Evolutionary conservation across 1,139 yeast genomes (phyloP).

Genomic region (Geotrichum klebahnii): DNA sequence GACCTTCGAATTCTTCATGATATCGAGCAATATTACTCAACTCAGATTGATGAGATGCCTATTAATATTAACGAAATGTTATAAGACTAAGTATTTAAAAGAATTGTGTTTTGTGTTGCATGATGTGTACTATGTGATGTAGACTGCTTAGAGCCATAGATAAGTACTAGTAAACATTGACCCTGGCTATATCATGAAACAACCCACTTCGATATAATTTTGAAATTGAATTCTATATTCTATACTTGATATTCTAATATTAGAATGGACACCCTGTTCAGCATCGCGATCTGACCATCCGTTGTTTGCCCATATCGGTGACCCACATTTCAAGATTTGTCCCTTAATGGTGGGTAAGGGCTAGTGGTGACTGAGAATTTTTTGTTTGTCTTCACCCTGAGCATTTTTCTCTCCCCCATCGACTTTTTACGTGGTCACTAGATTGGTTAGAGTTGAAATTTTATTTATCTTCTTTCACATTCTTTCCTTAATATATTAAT

Average conservation of each 20-base stretch:
- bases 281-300: not conserved
- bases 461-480: not conserved
- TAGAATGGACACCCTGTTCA: not conserved
- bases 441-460: not conserved
- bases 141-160: not conserved
- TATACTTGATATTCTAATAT: not conserved
- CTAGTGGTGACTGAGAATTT: constrained; percentile 1
- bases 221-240: not conserved
- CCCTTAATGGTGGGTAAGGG: constrained; percentile 2
- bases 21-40: constrained; percentile 95
- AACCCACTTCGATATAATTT: not conserved
- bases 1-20: constrained; percentile 95
- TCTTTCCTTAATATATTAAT: not conserved
- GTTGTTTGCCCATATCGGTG: not conserved
- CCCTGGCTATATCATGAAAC: not conserved
- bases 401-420: not conserved
- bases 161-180: not conserved
- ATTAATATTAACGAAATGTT: constrained; percentile 78
- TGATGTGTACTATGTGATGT: not conserved
- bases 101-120: not conserved
- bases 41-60: constrained; percentile 98
- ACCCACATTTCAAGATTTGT: not conserved
- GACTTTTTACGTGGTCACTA: not conserved
- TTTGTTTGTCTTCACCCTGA: constrained; percentile 2
- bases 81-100: constrained; percentile 18